A percentile compares a stretch with the other conserved stretches of the same genome.
Evolutionary conservation across 495 filamentous ascomycete genomes (phyloP).

Genomic region (Lasiosphaeria miniovina): DNA sequence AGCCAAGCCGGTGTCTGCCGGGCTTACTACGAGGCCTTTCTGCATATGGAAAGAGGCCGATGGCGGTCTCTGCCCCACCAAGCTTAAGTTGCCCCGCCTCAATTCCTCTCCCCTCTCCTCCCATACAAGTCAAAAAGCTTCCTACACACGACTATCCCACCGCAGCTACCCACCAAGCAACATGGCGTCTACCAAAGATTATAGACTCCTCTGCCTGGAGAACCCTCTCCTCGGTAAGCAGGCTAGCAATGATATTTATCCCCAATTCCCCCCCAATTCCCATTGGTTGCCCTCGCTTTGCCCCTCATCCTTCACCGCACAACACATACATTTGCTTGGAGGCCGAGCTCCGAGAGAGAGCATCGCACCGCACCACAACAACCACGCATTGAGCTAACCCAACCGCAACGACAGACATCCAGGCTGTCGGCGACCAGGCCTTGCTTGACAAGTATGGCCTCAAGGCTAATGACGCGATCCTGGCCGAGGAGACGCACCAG

Average conservation of each 20-base stretch:
- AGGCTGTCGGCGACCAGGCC: constrained; percentile 74
- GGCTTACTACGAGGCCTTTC: constrained; percentile 5
- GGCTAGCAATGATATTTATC: background rate
- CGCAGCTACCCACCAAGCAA: constrained; percentile 26
- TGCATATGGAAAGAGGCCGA: constrained; percentile 16
- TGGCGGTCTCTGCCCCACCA: constrained; percentile 23
- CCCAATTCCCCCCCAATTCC: constrained; percentile 9
- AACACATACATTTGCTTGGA: constrained; percentile 1
- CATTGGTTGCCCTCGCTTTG: background rate
- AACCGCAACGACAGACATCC: constrained; percentile 66
- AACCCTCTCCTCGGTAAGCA: constrained; percentile 87
- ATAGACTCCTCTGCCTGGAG: constrained; percentile 84
- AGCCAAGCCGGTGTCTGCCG: constrained; percentile 19
- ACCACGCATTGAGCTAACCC: background rate
- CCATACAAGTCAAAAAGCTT: constrained; percentile 14
- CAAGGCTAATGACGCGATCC: constrained; percentile 95
- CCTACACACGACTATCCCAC: constrained; percentile 19
- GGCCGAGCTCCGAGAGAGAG: background rate
- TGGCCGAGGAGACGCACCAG: constrained; percentile 87
- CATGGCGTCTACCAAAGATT: constrained; percentile 73
- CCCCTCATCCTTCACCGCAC: constrained; percentile 3
- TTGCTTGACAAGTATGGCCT: constrained; percentile 89
- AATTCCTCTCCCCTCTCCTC: background rate
- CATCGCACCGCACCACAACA: background rate
- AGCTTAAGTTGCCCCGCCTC: constrained; percentile 18